Conservation (phyloP, 1,284 basidiomycete genomes). For the Exobasidium rhododendri region DNA sequence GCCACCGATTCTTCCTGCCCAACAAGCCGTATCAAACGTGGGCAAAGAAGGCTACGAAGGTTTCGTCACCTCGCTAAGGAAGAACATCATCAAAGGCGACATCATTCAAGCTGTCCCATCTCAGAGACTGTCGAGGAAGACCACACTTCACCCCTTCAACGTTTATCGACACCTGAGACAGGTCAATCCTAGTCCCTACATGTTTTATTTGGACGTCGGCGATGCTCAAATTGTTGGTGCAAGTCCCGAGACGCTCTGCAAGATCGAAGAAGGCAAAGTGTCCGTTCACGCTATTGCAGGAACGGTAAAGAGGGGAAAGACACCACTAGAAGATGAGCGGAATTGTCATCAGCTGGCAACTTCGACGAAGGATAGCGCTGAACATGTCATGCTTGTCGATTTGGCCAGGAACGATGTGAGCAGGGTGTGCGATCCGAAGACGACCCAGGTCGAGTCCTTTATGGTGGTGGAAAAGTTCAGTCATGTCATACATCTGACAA, state of each 20-base stretch:
- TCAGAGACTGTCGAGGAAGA: conserved; percentile 80
- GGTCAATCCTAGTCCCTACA: conserved; percentile 96
- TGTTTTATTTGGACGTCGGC: conserved; percentile 90
- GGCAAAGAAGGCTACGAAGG: conserved; percentile 87
- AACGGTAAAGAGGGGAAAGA: conserved; percentile 83
- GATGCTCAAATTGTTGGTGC: conserved; percentile 92
- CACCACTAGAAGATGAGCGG: conserved; percentile 75
- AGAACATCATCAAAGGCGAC: conserved; percentile 91
- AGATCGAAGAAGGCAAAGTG: conserved; percentile 79
- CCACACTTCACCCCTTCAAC: conserved; percentile 92
- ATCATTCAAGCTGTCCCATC: conserved; percentile 99
- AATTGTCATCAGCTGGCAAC: conserved; percentile 71
- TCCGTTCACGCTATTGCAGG: conserved; percentile 98
- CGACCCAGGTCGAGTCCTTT: conserved; percentile 91
- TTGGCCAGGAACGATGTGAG: conserved; percentile 99
- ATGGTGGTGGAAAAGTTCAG: conserved; percentile 94
- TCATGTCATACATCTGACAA: conserved; percentile 96
- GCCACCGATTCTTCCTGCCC: conserved; percentile 52
- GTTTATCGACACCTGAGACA: conserved; percentile 87
- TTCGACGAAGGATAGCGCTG: conserved; percentile 91
- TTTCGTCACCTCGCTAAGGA: conserved; percentile 87
- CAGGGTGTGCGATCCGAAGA: conserved; percentile 89
- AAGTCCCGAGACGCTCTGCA: conserved; percentile 95
- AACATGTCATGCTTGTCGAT: conserved; percentile 99
- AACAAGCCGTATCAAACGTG: conserved; percentile 74